Evolutionary conservation across 2,329 filamentous ascomycete species (phyloP), one percentile per base, ranked within the genome.

Genomic region (Penicillium corylophilum): DNA sequence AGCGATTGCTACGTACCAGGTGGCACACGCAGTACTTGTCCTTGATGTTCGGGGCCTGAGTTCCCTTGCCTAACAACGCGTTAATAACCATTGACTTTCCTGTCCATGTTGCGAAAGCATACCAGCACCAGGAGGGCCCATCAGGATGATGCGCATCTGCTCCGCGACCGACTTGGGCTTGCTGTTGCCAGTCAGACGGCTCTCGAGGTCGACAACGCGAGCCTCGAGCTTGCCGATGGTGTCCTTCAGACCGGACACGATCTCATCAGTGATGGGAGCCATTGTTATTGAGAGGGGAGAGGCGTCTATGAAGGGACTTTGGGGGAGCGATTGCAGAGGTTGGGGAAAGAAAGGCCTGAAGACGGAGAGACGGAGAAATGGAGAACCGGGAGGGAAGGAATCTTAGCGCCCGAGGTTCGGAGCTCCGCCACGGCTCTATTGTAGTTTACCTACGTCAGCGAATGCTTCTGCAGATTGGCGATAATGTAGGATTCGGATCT

Each of bases 1-100:
- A 44, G 26, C 16, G 16, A 18, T 38, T 47, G 47, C 39, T 46
- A 72, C 87, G 69, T 84, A 96, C 92, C 79, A 99, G 79, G 77
- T 99, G 94, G 80, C 94, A 99, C 79, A 91, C 91, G 73, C 87
- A 90, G 79, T 92, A 99, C 80, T 90, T 95, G 71, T 97, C 93
- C 84, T 96, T 96, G 78, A 99, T 94, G 76, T 88, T 93, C 61
- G 94, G 94, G 53, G 94, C 94, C 77, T 99, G 94, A 38, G 94
- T 99, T 77, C 94, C 94, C 85, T 99, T 99, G 79, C 94, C 94
- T 97, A 69, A 56, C 44, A 51, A 59, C 53, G 20, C 40, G 56
- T 70, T 50, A 65, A 53, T 42, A 50, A 31, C 40, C 50, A 53
- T 45, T 46, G 16, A 16, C 22, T 15, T 29, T 16, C 7, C 31